Evolutionary conservation across 2,329 filamentous ascomycete species (phyloP).

Genomic region (Fusarium neocosmosporiellum): DNA sequence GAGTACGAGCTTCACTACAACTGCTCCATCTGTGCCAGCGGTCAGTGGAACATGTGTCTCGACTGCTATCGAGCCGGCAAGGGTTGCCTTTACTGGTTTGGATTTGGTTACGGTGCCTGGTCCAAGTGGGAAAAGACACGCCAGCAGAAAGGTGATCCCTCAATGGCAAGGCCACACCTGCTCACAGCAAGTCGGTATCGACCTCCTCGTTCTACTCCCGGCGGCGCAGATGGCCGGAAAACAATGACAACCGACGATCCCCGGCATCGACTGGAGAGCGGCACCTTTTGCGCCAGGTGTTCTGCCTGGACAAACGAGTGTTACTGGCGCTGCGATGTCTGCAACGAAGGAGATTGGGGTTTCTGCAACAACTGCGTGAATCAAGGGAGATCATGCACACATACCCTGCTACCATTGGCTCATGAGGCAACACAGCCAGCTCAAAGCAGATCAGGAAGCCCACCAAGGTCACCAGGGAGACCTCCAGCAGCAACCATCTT

Average conservation of each 20-base stretch:
- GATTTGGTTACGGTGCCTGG: slow-evolving; percentile 81
- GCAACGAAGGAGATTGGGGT: slow-evolving; percentile 95
- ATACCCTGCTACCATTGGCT: slow-evolving; percentile 81
- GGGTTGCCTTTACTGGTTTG: slow-evolving; percentile 89
- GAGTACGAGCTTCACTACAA: slow-evolving; percentile 90
- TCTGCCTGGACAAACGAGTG: slow-evolving; percentile 79
- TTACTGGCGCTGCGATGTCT: slow-evolving; percentile 89
- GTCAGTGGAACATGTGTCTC: slow-evolving; percentile 82
- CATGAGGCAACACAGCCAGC: slow-evolving; percentile 61
- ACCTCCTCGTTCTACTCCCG: slow-evolving; percentile 60
- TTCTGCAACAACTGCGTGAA: slow-evolving; percentile 92
- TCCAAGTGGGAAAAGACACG: slow-evolving; percentile 70
- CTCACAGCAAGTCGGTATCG: slow-evolving; percentile 68
- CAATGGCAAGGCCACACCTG: slow-evolving; percentile 65
- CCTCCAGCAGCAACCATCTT: slow-evolving; percentile 62
- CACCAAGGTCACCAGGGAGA: slow-evolving; percentile 55
- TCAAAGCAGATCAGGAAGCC: slow-evolving; percentile 52
- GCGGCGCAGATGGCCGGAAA: slow-evolving; percentile 65
- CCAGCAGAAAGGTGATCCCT: slow-evolving; percentile 50
- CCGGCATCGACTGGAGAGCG: slow-evolving; percentile 74
- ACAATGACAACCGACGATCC: slow-evolving; percentile 76
- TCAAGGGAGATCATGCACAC: slow-evolving; percentile 82
- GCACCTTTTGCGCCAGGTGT: slow-evolving; percentile 87
- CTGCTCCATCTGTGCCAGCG: slow-evolving; percentile 76
- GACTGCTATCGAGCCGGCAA: slow-evolving; percentile 81